phyloP scores from a whole-genome alignment of 148 eudicot species.

The Camellia japonica region DNA sequence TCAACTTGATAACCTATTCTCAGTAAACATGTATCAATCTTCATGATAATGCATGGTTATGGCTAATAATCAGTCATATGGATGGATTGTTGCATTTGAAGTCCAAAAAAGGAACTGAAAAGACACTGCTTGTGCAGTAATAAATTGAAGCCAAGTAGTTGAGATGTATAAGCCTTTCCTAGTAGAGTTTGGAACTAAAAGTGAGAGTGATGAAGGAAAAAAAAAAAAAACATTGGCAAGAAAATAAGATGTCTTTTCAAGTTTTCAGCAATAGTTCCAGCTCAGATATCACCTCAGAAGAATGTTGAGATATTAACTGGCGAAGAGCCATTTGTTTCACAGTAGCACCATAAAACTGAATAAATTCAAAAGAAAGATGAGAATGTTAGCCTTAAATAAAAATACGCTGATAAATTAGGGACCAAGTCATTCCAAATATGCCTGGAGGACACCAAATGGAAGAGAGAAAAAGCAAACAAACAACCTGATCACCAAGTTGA shows the following conservation, averaged over 20 bases:
- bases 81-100: not conserved
- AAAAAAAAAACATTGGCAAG: too few species aligned
- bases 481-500: too few species aligned
- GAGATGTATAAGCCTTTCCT: not conserved
- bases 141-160: not conserved
- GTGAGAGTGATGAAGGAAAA: too few species aligned
- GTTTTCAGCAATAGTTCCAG: not conserved
- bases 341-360: slow-evolving; percentile 71
- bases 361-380: not conserved
- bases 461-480: too few species aligned
- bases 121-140: not conserved
- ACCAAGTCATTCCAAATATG: not conserved
- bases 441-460: not conserved
- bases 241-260: not conserved
- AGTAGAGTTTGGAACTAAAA: too few species aligned
- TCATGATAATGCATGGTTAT: too few species aligned
- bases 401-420: not conserved
- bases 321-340: slow-evolving; percentile 71
- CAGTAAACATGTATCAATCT: too few species aligned
- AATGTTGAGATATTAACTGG: slow-evolving; percentile 47
- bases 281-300: slow-evolving; percentile 36
- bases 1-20: too few species aligned
- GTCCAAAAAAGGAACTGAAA: not conserved
- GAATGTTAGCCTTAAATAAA: too few species aligned
- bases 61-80: too few species aligned